Conservation (phyloP, 148 eudicot genomes). For the Arctostaphylos glauca region DNA sequence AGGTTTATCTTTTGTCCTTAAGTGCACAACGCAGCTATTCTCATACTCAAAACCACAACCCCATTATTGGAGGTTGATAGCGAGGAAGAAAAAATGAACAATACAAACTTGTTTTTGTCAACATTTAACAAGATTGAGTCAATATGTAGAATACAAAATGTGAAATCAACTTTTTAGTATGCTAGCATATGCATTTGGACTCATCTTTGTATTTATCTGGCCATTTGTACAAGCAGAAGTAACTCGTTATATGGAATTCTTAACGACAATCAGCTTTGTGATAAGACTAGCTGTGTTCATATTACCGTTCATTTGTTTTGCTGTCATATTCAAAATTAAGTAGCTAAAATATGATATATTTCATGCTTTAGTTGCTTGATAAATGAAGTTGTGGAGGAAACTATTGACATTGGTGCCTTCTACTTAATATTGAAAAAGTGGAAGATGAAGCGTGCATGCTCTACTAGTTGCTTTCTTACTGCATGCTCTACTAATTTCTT, state of each 20-base stretch:
- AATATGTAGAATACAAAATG: too few relatives aligned
- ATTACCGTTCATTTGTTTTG: neutral
- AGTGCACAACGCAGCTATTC: neutral
- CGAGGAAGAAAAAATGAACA: neutral
- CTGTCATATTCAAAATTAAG: neutral
- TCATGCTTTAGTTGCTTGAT: neutral
- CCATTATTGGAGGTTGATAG: too few relatives aligned
- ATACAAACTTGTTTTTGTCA: neutral
- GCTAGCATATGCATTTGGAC: neutral
- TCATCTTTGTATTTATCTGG: neutral
- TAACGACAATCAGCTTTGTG: neutral
- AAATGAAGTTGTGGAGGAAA: neutral
- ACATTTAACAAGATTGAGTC: neutral
- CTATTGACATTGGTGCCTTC: neutral
- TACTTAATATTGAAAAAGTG: constrained; percentile 2
- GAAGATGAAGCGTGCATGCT: neutral
- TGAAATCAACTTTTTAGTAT: neutral
- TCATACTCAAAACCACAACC: neutral
- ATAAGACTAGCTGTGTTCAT: neutral
- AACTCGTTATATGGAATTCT: neutral
- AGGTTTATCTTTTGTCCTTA: neutral
- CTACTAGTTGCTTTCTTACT: neutral
- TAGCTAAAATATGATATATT: neutral
- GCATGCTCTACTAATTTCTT: neutral
- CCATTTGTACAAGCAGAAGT: neutral